phyloP scores from a whole-genome alignment of 1,284 basidiomycete genomes.

The Anthracocystis walkeri region DNA sequence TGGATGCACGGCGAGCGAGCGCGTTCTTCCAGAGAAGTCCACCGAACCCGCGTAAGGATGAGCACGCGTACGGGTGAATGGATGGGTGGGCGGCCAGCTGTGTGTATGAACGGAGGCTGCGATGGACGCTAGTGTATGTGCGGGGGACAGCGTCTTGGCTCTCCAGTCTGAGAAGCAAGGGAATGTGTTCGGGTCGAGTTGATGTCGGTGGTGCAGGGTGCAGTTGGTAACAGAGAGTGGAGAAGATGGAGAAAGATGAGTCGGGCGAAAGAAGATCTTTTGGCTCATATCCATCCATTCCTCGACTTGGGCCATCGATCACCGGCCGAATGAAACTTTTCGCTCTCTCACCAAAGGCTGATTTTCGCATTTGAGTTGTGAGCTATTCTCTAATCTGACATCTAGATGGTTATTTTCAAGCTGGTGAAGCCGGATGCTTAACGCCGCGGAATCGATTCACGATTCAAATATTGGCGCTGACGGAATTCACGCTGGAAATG shows the following conservation, averaged over 20 bases:
- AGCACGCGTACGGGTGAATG: neutral
- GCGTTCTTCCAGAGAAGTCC: neutral
- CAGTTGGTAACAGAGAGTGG: conserved; percentile 28
- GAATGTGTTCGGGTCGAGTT: neutral
- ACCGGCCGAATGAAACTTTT: conserved; percentile 44
- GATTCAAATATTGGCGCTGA: too few relatives aligned
- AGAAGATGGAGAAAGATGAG: conserved; percentile 32
- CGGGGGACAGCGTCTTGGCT: neutral
- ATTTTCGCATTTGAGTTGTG: neutral
- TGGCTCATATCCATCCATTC: neutral
- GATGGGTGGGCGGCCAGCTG: neutral
- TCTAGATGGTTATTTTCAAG: neutral
- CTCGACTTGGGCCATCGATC: conserved; percentile 24
- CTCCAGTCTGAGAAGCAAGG: neutral
- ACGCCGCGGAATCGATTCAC: too few relatives aligned
- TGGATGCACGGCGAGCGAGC: conserved; percentile 1
- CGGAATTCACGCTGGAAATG: too few relatives aligned
- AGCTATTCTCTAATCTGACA: neutral
- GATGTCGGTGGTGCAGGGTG: conserved; percentile 30
- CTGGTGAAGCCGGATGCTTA: too few relatives aligned
- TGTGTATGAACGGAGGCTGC: neutral
- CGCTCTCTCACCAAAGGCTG: too few relatives aligned
- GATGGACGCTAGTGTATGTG: neutral
- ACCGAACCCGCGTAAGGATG: neutral
- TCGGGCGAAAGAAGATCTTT: conserved; percentile 47